Evolutionary conservation across 345 rosid genomes (phyloP), one percentile per base, ranked within the genome.

Genomic region (Eucalyptus tenuipes): DNA sequence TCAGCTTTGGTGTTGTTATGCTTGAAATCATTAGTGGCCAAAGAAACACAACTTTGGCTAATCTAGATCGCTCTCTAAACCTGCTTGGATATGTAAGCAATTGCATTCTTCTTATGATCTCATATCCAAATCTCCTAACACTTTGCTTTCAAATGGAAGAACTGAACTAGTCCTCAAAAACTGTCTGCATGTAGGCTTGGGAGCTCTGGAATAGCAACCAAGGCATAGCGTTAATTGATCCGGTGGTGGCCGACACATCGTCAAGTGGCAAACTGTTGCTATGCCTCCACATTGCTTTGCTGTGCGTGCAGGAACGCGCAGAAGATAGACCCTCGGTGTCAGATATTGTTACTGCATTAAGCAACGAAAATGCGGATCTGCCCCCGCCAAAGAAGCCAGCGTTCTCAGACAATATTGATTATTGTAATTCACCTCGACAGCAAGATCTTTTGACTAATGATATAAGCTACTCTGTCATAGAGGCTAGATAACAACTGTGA

Each of bases 1-100:
- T 90, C 48, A 92, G 92, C 75, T 91, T 88, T 50, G 91, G 93
- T 29, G 93, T 91, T 33, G 33, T 92, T 13, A 16, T 92, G 45
- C 80, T 92, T 17, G 93, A 91, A 90, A 92, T 90, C 49, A 20
- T 90, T 33, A 88, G 86, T 53, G 92, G 91, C 55, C 87, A 22
- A 86, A 90, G 88, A 84, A 89, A 87, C 80, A 84, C 4, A 20
- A 53, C 10, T 13, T 89, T 42, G 11, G 55, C 59, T 25, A 82
- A 61, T 5, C 85, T 64, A 44, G 85, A 87, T 24, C 66, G 4
- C 27, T 75, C 87, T 50, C 59, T 75, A 31, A 85, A 88, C 90
- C 84, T 91, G 24, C 89, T 91, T 22, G 91, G 89, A 85, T 53
- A 88, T 71, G 91, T 91, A 87, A 90, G 91, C 17, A 4, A 49